phyloP scores from a whole-genome alignment of 78 protist species.

The Dictyostelium brefeldianum region DNA sequence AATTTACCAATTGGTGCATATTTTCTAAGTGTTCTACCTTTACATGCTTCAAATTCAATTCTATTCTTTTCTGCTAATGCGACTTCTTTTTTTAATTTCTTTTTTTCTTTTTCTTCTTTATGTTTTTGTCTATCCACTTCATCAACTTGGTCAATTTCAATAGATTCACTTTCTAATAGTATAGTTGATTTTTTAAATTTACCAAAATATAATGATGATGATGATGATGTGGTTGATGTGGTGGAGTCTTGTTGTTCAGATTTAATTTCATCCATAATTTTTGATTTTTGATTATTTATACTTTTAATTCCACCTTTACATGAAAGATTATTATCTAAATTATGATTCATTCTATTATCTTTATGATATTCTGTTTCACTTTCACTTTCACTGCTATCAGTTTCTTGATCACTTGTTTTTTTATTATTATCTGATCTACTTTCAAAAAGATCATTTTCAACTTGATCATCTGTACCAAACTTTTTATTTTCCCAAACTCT shows the following conservation, averaged over 20 bases:
- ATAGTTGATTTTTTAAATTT: constrained; percentile 9
- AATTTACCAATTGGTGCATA: constrained; percentile 77
- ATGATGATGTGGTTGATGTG: not conserved
- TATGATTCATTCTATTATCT: not conserved
- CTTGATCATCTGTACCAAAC: constrained; percentile 22
- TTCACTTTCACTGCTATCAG: no score
- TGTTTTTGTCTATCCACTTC: not conserved
- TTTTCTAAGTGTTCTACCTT: constrained; percentile 55
- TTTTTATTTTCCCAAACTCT: constrained; percentile 31
- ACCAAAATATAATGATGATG: not conserved
- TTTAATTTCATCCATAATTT: not conserved
- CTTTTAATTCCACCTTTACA: constrained; percentile 21
- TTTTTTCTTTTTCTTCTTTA: not conserved
- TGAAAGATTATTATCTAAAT: not conserved
- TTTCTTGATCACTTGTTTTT: not conserved
- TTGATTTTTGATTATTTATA: not conserved
- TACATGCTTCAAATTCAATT: constrained; percentile 45
- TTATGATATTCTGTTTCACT: not conserved
- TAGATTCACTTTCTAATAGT: not conserved
- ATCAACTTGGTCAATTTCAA: not conserved
- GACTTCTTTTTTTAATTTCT: constrained; percentile 1
- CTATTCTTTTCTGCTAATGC: not conserved
- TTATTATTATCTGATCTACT: not conserved
- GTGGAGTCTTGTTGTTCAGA: not conserved
- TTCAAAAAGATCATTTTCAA: constrained; percentile 36